These are phyloP conservation scores for Neurospora sp. DNA, from an alignment of 495 filamentous ascomycete genomes.

Conservation along the genomic window DNA sequence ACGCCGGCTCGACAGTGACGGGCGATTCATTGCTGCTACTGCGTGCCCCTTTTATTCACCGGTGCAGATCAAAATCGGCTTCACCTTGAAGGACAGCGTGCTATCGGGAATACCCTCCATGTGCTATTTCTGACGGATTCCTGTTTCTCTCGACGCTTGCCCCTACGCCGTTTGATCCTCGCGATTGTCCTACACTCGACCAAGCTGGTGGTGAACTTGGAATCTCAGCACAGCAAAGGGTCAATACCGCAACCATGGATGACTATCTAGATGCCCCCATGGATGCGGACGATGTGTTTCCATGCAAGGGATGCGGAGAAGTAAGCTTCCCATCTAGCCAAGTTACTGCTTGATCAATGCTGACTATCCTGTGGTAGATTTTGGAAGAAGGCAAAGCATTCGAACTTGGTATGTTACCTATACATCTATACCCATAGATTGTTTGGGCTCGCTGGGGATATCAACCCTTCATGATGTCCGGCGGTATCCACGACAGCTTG, in stretches of 20 bases:
- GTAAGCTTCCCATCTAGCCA: conserved; percentile 37
- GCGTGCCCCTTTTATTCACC: not conserved
- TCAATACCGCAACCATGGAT: conserved; percentile 28
- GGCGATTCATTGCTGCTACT: not conserved
- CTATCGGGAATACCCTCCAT: conserved; percentile 1
- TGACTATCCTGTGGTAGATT: conserved; percentile 41
- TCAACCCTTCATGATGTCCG: not conserved
- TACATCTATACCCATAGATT: not conserved
- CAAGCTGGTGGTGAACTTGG: not conserved
- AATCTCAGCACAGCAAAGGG: not conserved
- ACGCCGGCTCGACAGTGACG: not conserved
- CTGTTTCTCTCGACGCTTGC: not conserved
- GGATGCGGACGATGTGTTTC: conserved; percentile 84
- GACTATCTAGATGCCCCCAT: conserved; percentile 71
- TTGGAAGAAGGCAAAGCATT: conserved; percentile 98
- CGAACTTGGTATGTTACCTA: conserved; percentile 68
- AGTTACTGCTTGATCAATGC: not conserved
- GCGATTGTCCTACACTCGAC: not conserved
- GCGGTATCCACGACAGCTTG: not conserved
- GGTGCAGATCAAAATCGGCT: not conserved
- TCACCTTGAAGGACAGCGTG: not conserved
- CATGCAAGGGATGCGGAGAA: conserved; percentile 97
- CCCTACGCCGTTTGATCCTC: not conserved
- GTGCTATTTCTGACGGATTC: not conserved
- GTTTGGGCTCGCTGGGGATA: not conserved